Base-by-base conservation (phyloP, 495 filamentous ascomycete species). In the Neurospora sp. region DNA sequence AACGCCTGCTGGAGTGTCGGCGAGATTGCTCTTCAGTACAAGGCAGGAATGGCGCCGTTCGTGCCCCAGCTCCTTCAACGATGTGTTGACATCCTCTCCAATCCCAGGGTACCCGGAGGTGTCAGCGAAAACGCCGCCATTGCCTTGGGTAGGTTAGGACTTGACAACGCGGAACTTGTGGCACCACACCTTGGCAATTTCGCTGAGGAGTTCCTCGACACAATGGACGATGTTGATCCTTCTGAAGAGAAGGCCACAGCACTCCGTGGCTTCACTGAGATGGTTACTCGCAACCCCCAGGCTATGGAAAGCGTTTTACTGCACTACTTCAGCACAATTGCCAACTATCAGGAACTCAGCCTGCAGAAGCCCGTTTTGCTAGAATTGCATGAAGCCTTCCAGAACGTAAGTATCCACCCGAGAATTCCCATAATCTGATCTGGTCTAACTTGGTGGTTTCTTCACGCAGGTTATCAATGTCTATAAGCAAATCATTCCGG, bases 1-100 rank as follows among this genome's bases (percentile, higher is more conserved):
- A 99, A 99, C 79, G 94, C 96, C 38, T 98, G 96, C 84, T 99
- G 96, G 96, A 96, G 94, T 39, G 92, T 90, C 31, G 96, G 96
- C 21, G 96, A 99, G 83, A 96, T 99, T 73, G 90, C 94, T 10
- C 90, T 98, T 81, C 89, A 93, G 77, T 89, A 93, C 76, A 87
- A 89, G 73, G 84, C 85, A 54, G 86, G 83, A 28, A 91, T 98
- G 88, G 86, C 84, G 1, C 92, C 94, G 0, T 97, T 91, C 76
- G 88, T 92, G 28, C 90, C 93, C 13, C 85, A 92, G 73, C 82
- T 98, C 15, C 92, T 97, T 70, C 86, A 89, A 39, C 90, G 91
- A 21, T 88, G 94, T 28, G 84, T 91, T 54, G 84, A 87, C 39
- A 97, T 99, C 76, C 88, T 98, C 69, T 89, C 88, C 76, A 94